Conservation (phyloP, 2,329 filamentous ascomycete species). For the Colletotrichum viniferum region DNA sequence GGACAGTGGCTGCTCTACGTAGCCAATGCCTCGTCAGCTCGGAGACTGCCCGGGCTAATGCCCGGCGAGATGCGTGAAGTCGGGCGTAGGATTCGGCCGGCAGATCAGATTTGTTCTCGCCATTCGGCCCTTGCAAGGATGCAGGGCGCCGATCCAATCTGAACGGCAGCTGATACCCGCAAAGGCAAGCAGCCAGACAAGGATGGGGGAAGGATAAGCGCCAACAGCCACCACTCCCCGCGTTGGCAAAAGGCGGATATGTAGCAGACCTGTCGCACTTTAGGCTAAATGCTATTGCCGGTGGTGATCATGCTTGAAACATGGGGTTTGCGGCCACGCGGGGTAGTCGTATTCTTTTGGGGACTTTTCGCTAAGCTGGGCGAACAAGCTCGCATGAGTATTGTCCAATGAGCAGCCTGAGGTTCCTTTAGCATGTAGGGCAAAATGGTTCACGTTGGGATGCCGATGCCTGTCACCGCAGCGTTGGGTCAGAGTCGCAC, state of each 20-base stretch:
- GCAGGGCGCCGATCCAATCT: background rate
- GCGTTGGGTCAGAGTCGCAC: background rate
- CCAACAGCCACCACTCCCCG: background rate
- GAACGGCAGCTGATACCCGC: background rate
- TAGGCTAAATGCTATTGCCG: conserved; percentile 20
- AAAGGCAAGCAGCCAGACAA: background rate
- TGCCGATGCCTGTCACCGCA: background rate
- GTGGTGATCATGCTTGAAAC: background rate
- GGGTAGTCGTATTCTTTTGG: background rate
- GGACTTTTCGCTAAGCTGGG: background rate
- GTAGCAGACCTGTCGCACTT: background rate
- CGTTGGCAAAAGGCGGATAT: conserved; percentile 5
- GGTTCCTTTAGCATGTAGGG: background rate
- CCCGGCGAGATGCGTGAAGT: background rate
- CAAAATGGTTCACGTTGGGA: background rate
- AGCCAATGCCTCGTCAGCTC: background rate
- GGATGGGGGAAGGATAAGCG: background rate
- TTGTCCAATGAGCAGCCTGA: background rate
- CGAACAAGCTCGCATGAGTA: background rate
- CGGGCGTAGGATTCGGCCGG: background rate
- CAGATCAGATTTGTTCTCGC: background rate
- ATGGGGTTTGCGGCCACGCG: conserved; percentile 3
- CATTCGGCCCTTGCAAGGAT: background rate
- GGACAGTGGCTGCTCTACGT: fast-evolving
- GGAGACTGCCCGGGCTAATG: background rate